Base-by-base conservation (phyloP, 2,329 filamentous ascomycete species). In the Colletotrichum cordylinicola region DNA sequence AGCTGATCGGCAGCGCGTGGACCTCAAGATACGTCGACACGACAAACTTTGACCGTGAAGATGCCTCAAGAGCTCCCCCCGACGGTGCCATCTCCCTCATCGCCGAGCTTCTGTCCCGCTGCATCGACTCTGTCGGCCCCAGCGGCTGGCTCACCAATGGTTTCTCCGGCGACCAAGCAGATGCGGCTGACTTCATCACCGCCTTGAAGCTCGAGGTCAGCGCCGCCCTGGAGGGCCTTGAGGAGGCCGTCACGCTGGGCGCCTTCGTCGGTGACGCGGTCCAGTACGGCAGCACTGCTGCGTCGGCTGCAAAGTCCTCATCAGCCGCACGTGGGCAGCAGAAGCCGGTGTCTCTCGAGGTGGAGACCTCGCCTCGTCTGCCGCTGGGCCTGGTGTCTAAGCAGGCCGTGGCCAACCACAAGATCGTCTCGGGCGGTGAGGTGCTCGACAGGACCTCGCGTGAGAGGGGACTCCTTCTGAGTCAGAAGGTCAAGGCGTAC, bases 401-500 rank as follows among this genome's bases (percentile, higher is more conserved):
- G 79, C 84, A 86, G 78, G 81, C 83, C 64, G 86, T 91, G 27
- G 87, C 88, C 56, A 85, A 81, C 76, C 85, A 88, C 77, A 92
- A 95, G 90, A 86, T 94, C 79, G 87, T 93, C 79, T 88, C 90
- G 62, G 92, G 92, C 72, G 95, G 95, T 21, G 94, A 95, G 86
- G 87, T 95, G 55, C 89, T 93, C 77, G 87, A 90, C 82, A 91
- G 95, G 79, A 95, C 89, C 79, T 88, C 87, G 79, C 89, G 95
- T 83, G 94, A 98, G 86, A 92, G 93, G 74, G 95, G 94, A 21
- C 92, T 94, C 84, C 85, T 98, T 83, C 91, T 94, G 81, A 95
- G 94, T 82, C 94, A 94, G 86, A 93, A 93, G 82, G 93, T 96
- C 77, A 94, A 94, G 72, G 92, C 93, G 79, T 98, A 98, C 86